phyloP scores from a whole-genome alignment of 768 basidiomycete genomes.

The Pisolithus tinctorius region DNA sequence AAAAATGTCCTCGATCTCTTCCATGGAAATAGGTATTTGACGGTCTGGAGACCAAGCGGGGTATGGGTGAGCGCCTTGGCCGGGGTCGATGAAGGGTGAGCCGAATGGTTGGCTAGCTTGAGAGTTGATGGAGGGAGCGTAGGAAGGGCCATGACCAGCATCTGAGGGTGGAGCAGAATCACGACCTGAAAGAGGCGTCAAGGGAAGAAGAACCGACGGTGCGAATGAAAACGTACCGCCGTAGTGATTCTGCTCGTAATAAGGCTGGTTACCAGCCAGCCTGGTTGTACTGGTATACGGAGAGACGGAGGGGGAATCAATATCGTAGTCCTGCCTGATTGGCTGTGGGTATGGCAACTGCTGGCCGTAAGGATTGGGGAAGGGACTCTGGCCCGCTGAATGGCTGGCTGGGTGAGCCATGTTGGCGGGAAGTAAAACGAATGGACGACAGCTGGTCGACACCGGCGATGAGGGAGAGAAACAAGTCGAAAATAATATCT shows the following conservation, averaged over 20 bases:
- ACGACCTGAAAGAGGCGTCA: conserved; percentile 7
- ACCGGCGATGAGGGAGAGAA: neutral
- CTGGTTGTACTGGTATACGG: conserved; percentile 55
- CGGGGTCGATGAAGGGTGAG: conserved; percentile 55
- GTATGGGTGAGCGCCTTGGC: conserved; percentile 61
- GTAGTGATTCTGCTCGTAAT: conserved; percentile 23
- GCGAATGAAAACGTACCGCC: conserved; percentile 10
- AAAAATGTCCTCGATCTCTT: conserved; percentile 98
- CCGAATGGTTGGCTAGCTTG: conserved; percentile 52
- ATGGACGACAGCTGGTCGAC: conserved; percentile 6
- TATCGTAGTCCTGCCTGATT: conserved; percentile 35
- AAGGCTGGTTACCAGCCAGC: conserved; percentile 40
- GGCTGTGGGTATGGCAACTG: conserved; percentile 20
- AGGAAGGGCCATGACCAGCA: conserved; percentile 34
- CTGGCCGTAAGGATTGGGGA: conserved; percentile 17
- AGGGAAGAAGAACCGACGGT: neutral
- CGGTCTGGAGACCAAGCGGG: conserved; percentile 93
- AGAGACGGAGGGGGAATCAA: conserved; percentile 46
- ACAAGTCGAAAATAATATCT: neutral
- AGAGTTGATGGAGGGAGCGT: conserved; percentile 54
- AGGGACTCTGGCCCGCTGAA: conserved; percentile 24
- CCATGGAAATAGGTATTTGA: conserved; percentile 92
- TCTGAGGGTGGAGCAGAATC: conserved; percentile 22
- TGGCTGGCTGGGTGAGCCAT: conserved; percentile 38
- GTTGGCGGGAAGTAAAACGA: conserved; percentile 14